Evolutionary conservation across 2,329 filamentous ascomycete genomes (phyloP).

Genomic region (Aspergillus clavatus): DNA sequence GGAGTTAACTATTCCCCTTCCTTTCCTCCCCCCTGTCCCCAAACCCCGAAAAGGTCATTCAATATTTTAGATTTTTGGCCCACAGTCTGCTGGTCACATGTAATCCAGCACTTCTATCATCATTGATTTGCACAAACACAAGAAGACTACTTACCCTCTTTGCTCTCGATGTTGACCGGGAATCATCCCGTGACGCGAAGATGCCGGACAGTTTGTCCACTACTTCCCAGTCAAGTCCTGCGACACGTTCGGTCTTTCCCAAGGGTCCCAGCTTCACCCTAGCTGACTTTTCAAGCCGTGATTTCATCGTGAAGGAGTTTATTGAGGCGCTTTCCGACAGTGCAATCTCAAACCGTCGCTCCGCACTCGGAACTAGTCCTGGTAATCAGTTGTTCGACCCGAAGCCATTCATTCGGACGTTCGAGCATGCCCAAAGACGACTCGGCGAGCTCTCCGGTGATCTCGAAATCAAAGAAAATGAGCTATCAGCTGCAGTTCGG

Average conservation of each 20-base stretch:
- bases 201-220: constrained; percentile 38
- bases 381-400: constrained; percentile 69
- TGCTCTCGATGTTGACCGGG: constrained; percentile 7
- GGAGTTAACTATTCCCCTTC: too few species aligned
- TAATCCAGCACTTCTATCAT: too few species aligned
- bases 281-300: constrained; percentile 80
- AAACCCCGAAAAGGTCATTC: too few species aligned
- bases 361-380: constrained; percentile 49
- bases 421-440: constrained; percentile 64
- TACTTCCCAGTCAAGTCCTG: constrained; percentile 39
- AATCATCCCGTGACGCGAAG: constrained; percentile 16
- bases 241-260: constrained; percentile 66
- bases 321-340: constrained; percentile 87
- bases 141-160: too few species aligned
- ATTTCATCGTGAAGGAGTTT: constrained; percentile 98
- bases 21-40: too few species aligned
- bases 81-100: neutral
- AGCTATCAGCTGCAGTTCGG: constrained; percentile 81
- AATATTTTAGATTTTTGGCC: too few species aligned
- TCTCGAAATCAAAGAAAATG: constrained; percentile 83
- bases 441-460: constrained; percentile 61
- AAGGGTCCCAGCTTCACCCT: constrained; percentile 78
- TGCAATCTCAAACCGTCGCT: constrained; percentile 72
- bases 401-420: constrained; percentile 92
- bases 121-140: too few species aligned